Conservation (phyloP, 2,329 filamentous ascomycete species). For the Fusarium nisikadoi region DNA sequence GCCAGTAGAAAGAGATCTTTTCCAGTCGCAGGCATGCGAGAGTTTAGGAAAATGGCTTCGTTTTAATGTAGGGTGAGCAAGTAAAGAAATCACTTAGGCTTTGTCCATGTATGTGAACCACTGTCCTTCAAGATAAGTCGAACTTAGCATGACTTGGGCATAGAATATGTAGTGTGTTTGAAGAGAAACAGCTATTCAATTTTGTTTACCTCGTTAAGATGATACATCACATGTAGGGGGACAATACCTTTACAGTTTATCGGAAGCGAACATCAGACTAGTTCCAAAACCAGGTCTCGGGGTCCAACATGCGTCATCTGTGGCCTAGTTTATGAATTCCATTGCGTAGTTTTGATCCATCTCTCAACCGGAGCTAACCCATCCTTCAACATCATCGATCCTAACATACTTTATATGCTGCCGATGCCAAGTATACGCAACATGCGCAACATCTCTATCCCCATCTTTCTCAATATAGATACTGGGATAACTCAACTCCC, state of each 20-base stretch:
- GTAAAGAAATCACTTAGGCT: too few species aligned
- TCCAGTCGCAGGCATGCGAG: accelerated
- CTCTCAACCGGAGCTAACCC: slow-evolving; percentile 6
- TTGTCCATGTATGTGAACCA: too few species aligned
- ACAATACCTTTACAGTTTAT: accelerated
- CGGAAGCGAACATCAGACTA: accelerated
- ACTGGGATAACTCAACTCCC: slow-evolving; percentile 58
- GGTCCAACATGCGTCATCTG: accelerated
- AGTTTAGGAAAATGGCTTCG: accelerated
- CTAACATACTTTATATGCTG: slow-evolving; percentile 55
- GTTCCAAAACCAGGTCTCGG: background rate
- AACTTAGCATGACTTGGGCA: background rate
- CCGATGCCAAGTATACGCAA: slow-evolving; percentile 56
- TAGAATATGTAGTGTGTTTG: too few species aligned
- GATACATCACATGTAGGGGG: too few species aligned
- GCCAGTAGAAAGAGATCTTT: accelerated
- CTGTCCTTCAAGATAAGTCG: background rate
- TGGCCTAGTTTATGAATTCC: accelerated
- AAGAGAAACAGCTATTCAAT: too few species aligned
- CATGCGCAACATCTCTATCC: slow-evolving; percentile 42
- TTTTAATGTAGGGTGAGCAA: background rate
- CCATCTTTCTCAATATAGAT: slow-evolving; percentile 45
- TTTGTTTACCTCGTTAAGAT: background rate
- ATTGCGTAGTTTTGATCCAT: accelerated
- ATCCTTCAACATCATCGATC: slow-evolving; percentile 43